Evolutionary conservation across 2,329 filamentous ascomycete species (phyloP), one percentile per base, ranked within the genome.

Genomic region (Curvularia eragrostidis): DNA sequence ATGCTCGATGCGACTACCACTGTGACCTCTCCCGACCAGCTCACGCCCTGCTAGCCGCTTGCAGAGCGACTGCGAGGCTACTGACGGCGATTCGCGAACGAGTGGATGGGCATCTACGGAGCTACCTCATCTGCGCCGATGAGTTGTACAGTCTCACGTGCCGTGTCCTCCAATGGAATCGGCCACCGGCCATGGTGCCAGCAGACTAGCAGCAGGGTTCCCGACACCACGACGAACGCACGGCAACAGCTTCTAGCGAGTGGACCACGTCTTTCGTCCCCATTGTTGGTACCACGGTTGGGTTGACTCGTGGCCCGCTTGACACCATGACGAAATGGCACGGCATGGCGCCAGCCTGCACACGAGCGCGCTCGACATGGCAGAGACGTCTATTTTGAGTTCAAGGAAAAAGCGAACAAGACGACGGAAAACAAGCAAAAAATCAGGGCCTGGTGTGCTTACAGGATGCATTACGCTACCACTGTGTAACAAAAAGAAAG

Each of bases 41-140:
- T 59, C 64, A 65, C 62, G 52, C 15, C 56, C 24, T 54, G 48
- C 62, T 63, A 64, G 56, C 64, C 59, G 46, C 42, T 59, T 66
- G 39, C 15, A 66, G 64, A 36, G 38, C 41, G 42, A 52, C 43
- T 38, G 46, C 50, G 42, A 56, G 49, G 26, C 59, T 46, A 39
- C 56, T 56, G 48, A 52, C 55, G 46, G 53, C 42, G 49, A 54
- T 50, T 47, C 50, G 41, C 44, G 34, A 50, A 61, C 56, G 59
- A 66, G 49, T 66, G 64, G 64, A 52, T 51, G 54, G 58, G 43
- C 34, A 32, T 54, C 58, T 63, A 61, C 59, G 42, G 41, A 26
- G 30, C 52, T 58, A 38, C 50, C 48, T 42, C 49, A 55, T 44
- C 48, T 38, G 52, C 51, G 62, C 59, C 54, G 21, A 63, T 66